Conservation (phyloP, 2,329 filamentous ascomycete species). For the Verticillium isaacii region DNA sequence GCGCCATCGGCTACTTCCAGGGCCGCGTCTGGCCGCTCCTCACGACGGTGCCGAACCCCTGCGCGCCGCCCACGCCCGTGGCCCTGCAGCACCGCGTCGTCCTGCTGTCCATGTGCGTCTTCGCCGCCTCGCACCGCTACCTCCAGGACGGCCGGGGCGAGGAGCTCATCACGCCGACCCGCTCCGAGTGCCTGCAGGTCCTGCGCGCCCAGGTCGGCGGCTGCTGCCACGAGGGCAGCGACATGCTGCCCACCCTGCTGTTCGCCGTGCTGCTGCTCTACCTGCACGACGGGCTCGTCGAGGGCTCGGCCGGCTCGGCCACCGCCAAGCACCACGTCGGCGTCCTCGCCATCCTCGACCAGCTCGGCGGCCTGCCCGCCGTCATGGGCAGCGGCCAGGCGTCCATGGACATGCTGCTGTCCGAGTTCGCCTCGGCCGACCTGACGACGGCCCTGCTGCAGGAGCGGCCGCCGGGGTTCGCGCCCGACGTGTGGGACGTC, state of each 20-base stretch:
- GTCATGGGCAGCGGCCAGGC: conserved; percentile 20
- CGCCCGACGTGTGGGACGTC: conserved; percentile 28
- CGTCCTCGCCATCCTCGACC: conserved; percentile 28
- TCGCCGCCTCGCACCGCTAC: conserved; percentile 25
- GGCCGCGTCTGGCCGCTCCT: conserved; percentile 26
- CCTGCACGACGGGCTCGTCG: conserved; percentile 33
- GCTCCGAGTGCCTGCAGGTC: conserved; percentile 24
- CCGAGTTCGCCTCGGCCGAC: conserved; percentile 37
- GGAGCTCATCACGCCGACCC: conserved; percentile 17
- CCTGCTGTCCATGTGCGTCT: conserved; percentile 23
- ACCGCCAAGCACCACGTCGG: conserved; percentile 25
- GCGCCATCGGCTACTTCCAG: conserved; percentile 27
- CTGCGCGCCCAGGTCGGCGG: conserved; percentile 26
- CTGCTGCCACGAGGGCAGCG: conserved; percentile 22
- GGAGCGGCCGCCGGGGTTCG: conserved; percentile 30
- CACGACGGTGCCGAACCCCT: conserved; percentile 21
- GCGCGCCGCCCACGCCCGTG: conserved; percentile 21
- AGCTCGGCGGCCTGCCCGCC: conserved; percentile 20
- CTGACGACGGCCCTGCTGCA: conserved; percentile 35
- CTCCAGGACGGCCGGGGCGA: conserved; percentile 22
- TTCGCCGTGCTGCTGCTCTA: conserved; percentile 38
- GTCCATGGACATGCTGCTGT: conserved; percentile 31
- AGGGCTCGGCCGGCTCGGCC: conserved; percentile 15
- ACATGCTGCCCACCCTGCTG: conserved; percentile 24
- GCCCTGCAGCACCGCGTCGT: conserved; percentile 26